phyloP scores from a whole-genome alignment of 2,329 filamentous ascomycete genomes.

The Shiraia bambusicola region DNA sequence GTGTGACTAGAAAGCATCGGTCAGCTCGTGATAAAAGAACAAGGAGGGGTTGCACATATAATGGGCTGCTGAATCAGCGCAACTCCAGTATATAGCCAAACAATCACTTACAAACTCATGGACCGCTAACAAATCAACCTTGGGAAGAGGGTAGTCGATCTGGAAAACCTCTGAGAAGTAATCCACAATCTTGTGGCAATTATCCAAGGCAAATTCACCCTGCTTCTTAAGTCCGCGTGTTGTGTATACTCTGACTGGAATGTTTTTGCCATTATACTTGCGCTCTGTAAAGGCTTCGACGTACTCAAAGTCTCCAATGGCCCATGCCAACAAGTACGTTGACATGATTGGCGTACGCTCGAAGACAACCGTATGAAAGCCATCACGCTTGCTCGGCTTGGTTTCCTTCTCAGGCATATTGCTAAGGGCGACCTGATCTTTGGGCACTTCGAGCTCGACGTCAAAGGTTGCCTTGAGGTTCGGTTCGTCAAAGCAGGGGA shows the following conservation, averaged over 20 bases:
- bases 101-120: constrained; percentile 76
- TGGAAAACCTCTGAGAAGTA: constrained; percentile 96
- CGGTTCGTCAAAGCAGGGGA: constrained; percentile 97
- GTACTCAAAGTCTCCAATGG: constrained; percentile 95
- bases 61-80: constrained; percentile 42
- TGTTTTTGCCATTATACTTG: constrained; percentile 84
- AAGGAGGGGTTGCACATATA: constrained; percentile 39
- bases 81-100: constrained; percentile 5
- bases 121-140: constrained; percentile 94
- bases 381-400: constrained; percentile 69
- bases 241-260: constrained; percentile 94
- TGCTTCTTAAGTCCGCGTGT: constrained; percentile 93
- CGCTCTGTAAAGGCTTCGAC: constrained; percentile 88
- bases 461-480: constrained; percentile 97
- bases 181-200: constrained; percentile 90
- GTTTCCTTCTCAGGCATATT: constrained; percentile 90
- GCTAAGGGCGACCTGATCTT: constrained; percentile 83
- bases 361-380: constrained; percentile 80
- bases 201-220: constrained; percentile 83
- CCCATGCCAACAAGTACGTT: constrained; percentile 94
- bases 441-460: constrained; percentile 86
- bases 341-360: constrained; percentile 93
- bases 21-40: constrained; percentile 42
- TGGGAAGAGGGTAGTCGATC: constrained; percentile 81
- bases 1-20: constrained; percentile 53